Base-by-base conservation (phyloP, 116 monocot species). In the Phalaenopsis hybrid region DNA sequence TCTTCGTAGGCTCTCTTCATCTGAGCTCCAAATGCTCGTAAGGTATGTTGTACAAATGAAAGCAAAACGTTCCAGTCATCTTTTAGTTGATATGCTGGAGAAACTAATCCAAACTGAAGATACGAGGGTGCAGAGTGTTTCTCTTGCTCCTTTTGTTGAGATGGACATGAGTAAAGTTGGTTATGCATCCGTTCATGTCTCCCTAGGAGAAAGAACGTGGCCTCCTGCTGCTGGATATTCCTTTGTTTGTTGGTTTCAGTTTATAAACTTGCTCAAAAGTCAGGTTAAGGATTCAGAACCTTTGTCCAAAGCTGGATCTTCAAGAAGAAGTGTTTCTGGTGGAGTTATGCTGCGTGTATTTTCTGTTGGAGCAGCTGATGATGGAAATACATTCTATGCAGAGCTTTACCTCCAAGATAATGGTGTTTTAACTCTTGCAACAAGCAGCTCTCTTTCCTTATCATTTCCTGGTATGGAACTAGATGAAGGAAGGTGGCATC, bases 191-290 rank as follows among this genome's bases (percentile, higher is more conserved):
- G 83, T 99, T 80, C 99, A 99, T 58, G 96, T 99, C 28, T 92
- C 96, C 25, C 85, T 99, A 79, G 99, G 99, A 76, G 99, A 99
- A 85, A 95, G 99, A 85, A 94, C 93, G 41, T 99, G 99, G 99
- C 99, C 99, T 85, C 99, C 99, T 80, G 89, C 92, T 88, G 96
- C 94, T 80, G 99, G 99, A 34, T 99, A 99, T 89, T 95, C 99
- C 44, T 99, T 99, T 85, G 90, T 94, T 73, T 95, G 99, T 74
- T 99, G 99, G 99, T 99, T 99, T 86, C 95, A 94, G 81, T 94
- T 88, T 82, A 85, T 69, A 0, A 93, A 88, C 77, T 87, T 94
- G 28, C 80, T 86, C 6, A 99, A 86, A 82, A 81, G 21, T 77
- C 86, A 89, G 73, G 65, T 52, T 67, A 94, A 89, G 78, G 99